Evolutionary conservation across 2,329 filamentous ascomycete genomes (phyloP).

Genomic region (Cucurbitaria berberidis): DNA sequence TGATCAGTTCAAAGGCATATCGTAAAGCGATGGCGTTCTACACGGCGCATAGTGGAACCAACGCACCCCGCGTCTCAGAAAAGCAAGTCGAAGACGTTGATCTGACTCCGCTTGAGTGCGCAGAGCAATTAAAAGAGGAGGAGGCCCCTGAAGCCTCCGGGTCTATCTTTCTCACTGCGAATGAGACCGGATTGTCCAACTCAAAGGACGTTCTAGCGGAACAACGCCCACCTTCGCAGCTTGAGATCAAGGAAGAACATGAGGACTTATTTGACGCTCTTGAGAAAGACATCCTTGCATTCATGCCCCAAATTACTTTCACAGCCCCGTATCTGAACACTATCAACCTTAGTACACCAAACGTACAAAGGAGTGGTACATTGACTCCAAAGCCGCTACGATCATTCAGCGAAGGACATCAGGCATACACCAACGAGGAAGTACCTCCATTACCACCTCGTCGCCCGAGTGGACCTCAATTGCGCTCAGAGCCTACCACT

Average conservation of each 20-base stretch:
- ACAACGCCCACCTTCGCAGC: not conserved
- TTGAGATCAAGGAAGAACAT: conserved; percentile 3
- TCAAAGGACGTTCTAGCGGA: not conserved
- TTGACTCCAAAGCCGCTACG: conserved; percentile 8
- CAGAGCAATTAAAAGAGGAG: not conserved
- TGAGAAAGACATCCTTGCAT: conserved; percentile 22
- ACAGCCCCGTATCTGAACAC: conserved; percentile 6
- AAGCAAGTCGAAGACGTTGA: conserved; percentile 14
- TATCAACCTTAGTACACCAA: not conserved
- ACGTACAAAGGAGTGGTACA: not conserved
- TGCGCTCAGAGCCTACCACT: not conserved
- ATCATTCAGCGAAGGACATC: conserved; percentile 13
- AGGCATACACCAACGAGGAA: not conserved
- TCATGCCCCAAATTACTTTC: conserved; percentile 21
- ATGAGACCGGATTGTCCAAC: not conserved
- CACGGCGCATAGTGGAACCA: conserved; percentile 7
- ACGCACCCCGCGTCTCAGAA: conserved; percentile 1
- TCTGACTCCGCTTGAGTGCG: conserved; percentile 12
- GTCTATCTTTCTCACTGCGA: not conserved
- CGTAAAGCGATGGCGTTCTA: conserved; percentile 36
- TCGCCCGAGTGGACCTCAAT: conserved; percentile 17
- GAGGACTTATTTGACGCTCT: conserved; percentile 16
- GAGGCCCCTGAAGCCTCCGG: not conserved
- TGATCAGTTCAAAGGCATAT: conserved; percentile 42
- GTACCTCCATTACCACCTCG: conserved; percentile 30